Conservation (phyloP, 73 alveolate species). For the Uronychia setigera region DNA sequence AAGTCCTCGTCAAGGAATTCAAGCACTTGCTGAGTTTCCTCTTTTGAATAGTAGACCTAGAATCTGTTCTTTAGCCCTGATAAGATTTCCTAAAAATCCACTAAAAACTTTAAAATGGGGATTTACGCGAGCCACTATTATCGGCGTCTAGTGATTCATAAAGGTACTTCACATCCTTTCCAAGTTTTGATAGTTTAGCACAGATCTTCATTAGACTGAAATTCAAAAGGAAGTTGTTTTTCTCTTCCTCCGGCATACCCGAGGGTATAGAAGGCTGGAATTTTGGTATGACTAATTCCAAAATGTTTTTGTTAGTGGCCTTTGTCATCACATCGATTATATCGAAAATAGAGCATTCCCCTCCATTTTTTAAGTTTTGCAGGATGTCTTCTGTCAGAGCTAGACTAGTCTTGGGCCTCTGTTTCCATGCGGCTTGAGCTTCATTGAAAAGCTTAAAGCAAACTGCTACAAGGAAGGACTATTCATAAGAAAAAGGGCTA, state of each 20-base stretch:
- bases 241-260: neutral
- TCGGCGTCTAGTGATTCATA: conserved; percentile 55
- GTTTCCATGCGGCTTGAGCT: conserved; percentile 20
- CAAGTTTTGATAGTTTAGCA: conserved; percentile 38
- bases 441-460: neutral
- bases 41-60: conserved; percentile 15
- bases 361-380: conserved; percentile 33
- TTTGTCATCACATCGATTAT: conserved; percentile 27
- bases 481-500: neutral
- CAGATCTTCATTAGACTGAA: conserved; percentile 49
- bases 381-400: conserved; percentile 18
- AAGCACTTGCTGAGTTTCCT: conserved; percentile 22
- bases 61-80: conserved; percentile 14
- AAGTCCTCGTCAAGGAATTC: conserved; percentile 21
- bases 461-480: neutral
- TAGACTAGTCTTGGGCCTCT: neutral
- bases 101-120: too few species aligned
- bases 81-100: too few species aligned
- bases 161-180: conserved; percentile 50
- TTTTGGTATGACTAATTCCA: neutral
- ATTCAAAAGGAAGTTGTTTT: conserved; percentile 17
- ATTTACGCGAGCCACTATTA: conserved; percentile 50
- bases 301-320: conserved; percentile 3
- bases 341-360: conserved; percentile 49
- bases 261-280: too few species aligned